A percentile compares a stretch with the other conserved stretches of the same genome.
Conservation (phyloP, 192 early-diverging fungal species). For the Dissophora globulifera region DNA sequence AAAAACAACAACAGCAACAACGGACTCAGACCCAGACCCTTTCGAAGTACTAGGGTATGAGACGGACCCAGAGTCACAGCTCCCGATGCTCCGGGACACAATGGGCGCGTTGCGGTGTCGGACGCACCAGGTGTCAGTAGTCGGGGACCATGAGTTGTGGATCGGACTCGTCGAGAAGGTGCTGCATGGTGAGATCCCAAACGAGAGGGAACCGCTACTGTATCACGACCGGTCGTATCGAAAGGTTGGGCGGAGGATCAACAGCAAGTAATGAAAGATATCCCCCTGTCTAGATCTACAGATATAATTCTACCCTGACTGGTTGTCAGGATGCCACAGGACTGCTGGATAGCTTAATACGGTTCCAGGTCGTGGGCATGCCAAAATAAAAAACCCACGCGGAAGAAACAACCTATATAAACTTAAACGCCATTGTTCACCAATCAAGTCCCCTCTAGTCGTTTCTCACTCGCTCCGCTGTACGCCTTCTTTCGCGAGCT, state of each 20-base stretch:
- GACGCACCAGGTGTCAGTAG: slow-evolving; percentile 52
- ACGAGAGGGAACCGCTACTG: slow-evolving; percentile 56
- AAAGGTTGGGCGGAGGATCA: slow-evolving; percentile 52
- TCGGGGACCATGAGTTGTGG: slow-evolving; percentile 76
- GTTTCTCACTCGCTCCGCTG: no score
- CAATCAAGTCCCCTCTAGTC: no score
- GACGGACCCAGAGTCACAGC: slow-evolving; percentile 54
- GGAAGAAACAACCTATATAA: no score
- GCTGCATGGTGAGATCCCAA: slow-evolving; percentile 61
- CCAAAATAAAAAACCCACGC: no score
- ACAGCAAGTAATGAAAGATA: no score
- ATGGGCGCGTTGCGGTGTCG: slow-evolving; percentile 70
- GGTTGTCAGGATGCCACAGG: no score
- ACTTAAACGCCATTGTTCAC: no score
- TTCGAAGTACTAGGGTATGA: slow-evolving; percentile 57
- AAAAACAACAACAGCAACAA: background rate
- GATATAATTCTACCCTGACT: no score
- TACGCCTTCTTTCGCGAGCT: no score
- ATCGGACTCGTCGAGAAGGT: slow-evolving; percentile 66
- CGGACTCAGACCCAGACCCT: slow-evolving; percentile 32
- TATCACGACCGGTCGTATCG: slow-evolving; percentile 64
- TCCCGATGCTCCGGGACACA: slow-evolving; percentile 66
- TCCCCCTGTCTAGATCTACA: no score
- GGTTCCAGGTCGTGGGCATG: no score
- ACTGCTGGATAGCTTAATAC: no score